Percentiles rank a stretch among this genome's conserved stretches.
Evolutionary conservation across 768 basidiomycete genomes (phyloP).

Genomic region (Hericium coralloides): DNA sequence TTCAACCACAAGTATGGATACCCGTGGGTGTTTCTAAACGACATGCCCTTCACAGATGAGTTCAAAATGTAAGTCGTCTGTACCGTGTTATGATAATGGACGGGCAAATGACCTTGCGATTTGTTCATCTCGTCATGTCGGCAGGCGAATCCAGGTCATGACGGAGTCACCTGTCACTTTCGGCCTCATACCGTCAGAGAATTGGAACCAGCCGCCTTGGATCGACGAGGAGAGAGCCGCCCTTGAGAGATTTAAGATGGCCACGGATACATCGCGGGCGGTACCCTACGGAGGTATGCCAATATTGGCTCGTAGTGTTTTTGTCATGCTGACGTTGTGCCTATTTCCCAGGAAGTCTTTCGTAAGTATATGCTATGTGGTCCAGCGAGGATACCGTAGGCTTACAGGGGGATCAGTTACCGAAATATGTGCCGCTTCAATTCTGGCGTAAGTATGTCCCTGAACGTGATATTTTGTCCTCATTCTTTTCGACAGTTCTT

Average conservation of each 20-base stretch:
- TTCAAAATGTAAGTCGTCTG: constrained; percentile 50
- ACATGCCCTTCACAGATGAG: constrained; percentile 64
- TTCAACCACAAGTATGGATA: constrained; percentile 79
- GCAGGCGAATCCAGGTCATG: constrained; percentile 22
- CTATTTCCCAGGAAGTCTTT: constrained; percentile 4
- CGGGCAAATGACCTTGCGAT: neutral
- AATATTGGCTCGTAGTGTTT: neutral
- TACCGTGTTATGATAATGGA: neutral
- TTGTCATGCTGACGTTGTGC: too few species aligned
- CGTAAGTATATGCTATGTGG: neutral
- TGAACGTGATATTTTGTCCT: neutral
- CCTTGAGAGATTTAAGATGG: constrained; percentile 35
- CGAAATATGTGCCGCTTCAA: constrained; percentile 49
- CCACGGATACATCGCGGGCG: constrained; percentile 1
- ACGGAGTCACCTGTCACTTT: constrained; percentile 27
- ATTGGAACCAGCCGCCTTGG: constrained; percentile 44
- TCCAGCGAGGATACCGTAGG: neutral
- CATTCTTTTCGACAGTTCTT: constrained; percentile 50
- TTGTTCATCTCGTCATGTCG: neutral
- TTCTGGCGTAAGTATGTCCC: constrained; percentile 28
- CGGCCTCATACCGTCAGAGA: constrained; percentile 33
- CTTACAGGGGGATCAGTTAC: constrained; percentile 19
- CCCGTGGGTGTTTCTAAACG: constrained; percentile 87
- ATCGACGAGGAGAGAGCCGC: constrained; percentile 41
- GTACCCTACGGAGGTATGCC: constrained; percentile 6